Conservation (phyloP, 768 basidiomycete species). For the Mycena rosella region DNA sequence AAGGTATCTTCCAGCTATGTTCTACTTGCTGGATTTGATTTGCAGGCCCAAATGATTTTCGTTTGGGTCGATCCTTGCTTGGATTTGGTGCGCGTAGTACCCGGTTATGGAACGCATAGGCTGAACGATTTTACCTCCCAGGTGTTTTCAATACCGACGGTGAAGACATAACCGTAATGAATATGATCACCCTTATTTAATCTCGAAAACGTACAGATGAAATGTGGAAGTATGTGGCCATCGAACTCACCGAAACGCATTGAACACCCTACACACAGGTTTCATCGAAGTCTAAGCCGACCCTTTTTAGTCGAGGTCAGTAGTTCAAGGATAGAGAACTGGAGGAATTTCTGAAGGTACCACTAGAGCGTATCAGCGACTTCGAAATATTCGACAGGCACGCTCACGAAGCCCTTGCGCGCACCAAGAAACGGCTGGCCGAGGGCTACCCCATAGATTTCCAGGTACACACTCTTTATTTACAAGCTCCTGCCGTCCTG, state of each 20-base stretch:
- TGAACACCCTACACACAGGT: not conserved
- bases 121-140: not conserved
- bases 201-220: constrained; percentile 2
- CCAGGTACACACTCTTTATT: not conserved
- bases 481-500: not conserved
- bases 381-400: constrained; percentile 28
- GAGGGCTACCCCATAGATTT: constrained; percentile 21
- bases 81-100: constrained; percentile 14
- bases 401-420: constrained; percentile 1
- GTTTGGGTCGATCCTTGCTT: constrained; percentile 18
- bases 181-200: not conserved
- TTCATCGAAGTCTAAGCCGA: constrained; percentile 22
- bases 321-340: not conserved
- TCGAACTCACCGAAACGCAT: not conserved
- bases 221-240: constrained; percentile 17
- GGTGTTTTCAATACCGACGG: constrained; percentile 30
- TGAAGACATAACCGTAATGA: not conserved
- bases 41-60: not conserved
- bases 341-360: not conserved
- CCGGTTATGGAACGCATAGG: not conserved
- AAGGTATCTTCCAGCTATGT: not conserved
- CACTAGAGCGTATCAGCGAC: constrained; percentile 28
- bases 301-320: constrained; percentile 27
- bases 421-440: constrained; percentile 3
- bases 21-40: not conserved